Base-by-base conservation (phyloP, 2,329 filamentous ascomycete species). In the Diaporthe destruens region DNA sequence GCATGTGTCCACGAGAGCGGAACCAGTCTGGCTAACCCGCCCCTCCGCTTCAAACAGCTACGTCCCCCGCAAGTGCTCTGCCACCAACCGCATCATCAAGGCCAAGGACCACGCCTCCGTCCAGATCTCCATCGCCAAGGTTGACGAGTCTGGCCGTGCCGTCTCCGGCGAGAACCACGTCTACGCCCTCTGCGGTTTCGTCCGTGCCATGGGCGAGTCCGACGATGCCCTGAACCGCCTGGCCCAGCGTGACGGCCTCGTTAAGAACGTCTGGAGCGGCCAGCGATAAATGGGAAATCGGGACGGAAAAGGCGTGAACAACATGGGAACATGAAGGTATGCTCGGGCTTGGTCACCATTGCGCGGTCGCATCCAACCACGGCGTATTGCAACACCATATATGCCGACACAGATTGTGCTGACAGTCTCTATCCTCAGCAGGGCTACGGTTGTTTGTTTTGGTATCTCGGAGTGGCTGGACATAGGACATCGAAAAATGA, bases 51-150 rank as follows among this genome's bases (percentile, higher is more conserved):
- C 56, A 77, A 77, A 76, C 84, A 97, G 94, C 86, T 97, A 97
- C 92, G 94, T 98, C 90, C 95, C 95, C 85, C 94, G 96, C 90
- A 98, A 98, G 90, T 98, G 96, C 94, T 94, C 91, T 86, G 95
- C 95, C 81, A 98, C 96, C 86, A 97, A 97, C 94, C 94, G 96
- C 88, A 98, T 98, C 91, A 98, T 99, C 92, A 98, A 98, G 90
- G 95, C 96, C 90, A 98, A 98, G 90, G 96, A 99, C 89, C 96
- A 99, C 91, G 96, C 94, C 81, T 97, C 94, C 76, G 96, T 98
- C 81, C 96, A 99, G 88, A 94, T 99, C 87, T 94, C 93, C 81
- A 89, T 99, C 84, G 96, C 93, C 86, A 98, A 98, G 90, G 96
- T 99, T 81, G 96, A 98, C 87, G 96, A 99, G 92, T 97, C 95